phyloP scores from a whole-genome alignment of 2,329 filamentous ascomycete genomes.

The Pseudonectria foliicola region DNA sequence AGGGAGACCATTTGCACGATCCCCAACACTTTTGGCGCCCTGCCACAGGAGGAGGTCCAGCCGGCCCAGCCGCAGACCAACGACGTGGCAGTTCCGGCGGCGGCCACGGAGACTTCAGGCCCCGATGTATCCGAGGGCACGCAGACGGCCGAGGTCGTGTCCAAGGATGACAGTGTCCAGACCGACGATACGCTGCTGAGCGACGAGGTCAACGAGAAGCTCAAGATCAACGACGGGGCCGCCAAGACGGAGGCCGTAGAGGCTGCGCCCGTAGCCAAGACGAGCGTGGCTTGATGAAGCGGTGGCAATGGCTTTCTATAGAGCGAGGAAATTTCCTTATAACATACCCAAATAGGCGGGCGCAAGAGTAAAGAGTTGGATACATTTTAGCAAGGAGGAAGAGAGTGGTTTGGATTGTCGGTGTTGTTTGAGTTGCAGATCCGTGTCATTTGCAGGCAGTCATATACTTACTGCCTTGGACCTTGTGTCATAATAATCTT shows the following conservation, averaged over 20 bases:
- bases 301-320: too few relatives aligned
- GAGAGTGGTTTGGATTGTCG: too few relatives aligned
- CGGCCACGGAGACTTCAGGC: conserved; percentile 1
- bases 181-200: conserved; percentile 22
- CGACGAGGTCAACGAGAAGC: conserved; percentile 24
- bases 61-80: conserved; percentile 3
- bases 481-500: too few relatives aligned
- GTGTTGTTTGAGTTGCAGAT: too few relatives aligned
- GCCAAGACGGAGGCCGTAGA: conserved; percentile 9
- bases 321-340: too few relatives aligned
- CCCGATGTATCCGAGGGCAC: conserved; percentile 18
- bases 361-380: too few relatives aligned
- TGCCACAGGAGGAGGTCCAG: conserved; percentile 6
- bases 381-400: too few relatives aligned
- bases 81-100: conserved; percentile 3
- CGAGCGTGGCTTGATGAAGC: too few relatives aligned
- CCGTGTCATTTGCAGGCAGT: too few relatives aligned
- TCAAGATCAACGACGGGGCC: conserved; percentile 24
- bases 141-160: conserved; percentile 16
- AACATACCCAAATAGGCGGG: too few relatives aligned
- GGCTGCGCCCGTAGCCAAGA: too few relatives aligned
- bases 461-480: too few relatives aligned
- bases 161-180: conserved; percentile 20
- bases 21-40: conserved; percentile 30
- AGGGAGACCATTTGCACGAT: conserved; percentile 45